These are phyloP conservation scores for Nyssa sinensis DNA, from an alignment of 148 eudicot genomes.

Conservation along the genomic window DNA sequence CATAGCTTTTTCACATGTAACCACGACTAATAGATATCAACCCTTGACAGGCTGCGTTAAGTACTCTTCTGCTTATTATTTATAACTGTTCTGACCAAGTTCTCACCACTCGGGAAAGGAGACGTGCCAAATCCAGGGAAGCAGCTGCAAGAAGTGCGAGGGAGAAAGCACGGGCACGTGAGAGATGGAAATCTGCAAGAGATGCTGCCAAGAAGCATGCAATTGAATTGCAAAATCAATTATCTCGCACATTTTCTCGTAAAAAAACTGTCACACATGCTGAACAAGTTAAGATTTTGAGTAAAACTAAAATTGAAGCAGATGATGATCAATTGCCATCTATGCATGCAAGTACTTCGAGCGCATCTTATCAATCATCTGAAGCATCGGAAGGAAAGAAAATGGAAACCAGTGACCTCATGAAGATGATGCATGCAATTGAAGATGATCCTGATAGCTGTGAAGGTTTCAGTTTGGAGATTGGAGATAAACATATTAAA, in stretches of 20 bases:
- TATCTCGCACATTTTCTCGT: constrained; percentile 62
- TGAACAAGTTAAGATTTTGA: constrained; percentile 31
- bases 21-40: neutral
- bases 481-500: constrained; percentile 27
- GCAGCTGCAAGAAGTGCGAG: constrained; percentile 68
- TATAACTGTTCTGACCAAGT: constrained; percentile 91
- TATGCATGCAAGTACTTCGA: constrained; percentile 18
- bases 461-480: constrained; percentile 35
- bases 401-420: constrained; percentile 20
- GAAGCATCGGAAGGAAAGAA: constrained; percentile 27
- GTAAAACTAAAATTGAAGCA: constrained; percentile 22
- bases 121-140: constrained; percentile 79
- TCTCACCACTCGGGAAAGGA: constrained; percentile 63
- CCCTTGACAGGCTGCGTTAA: constrained; percentile 65
- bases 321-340: constrained; percentile 25
- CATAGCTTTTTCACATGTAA: neutral
- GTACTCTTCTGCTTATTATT: constrained; percentile 71
- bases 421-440: constrained; percentile 16
- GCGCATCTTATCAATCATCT: constrained; percentile 26
- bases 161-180: constrained; percentile 55
- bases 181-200: constrained; percentile 69
- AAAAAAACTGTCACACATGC: constrained; percentile 26
- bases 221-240: constrained; percentile 40
- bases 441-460: constrained; percentile 33
- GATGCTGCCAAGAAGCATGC: constrained; percentile 71